Evolutionary conservation across 2,329 filamentous ascomycete genomes (phyloP).

Genomic region (Phyllosticta capitalensis): DNA sequence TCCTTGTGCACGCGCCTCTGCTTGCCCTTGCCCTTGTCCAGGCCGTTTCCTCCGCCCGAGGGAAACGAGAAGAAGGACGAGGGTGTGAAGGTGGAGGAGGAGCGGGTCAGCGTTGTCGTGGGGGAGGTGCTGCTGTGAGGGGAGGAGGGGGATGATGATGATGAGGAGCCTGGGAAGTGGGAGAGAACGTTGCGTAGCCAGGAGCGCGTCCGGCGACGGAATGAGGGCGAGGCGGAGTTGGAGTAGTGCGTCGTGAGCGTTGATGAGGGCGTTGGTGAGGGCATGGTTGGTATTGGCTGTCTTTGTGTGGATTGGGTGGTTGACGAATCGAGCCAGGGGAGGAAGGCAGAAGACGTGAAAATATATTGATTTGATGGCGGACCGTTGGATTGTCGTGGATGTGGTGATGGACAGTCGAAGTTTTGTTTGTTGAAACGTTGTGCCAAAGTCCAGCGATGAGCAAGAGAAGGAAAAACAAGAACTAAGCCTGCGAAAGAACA

Average conservation of each 20-base stretch:
- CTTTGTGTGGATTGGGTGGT: no score
- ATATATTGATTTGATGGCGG: no score
- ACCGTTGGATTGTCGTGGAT: no score
- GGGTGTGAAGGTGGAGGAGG: background rate
- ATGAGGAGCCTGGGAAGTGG: background rate
- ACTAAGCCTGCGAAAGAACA: background rate
- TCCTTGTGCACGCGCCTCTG: background rate
- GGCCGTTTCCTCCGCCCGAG: background rate
- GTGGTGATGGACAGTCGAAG: no score
- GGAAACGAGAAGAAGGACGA: background rate
- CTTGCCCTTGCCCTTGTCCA: background rate
- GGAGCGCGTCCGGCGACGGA: background rate
- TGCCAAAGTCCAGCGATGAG: no score
- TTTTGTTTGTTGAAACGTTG: no score
- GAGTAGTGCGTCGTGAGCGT: background rate
- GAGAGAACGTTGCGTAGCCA: background rate
- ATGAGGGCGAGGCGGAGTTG: background rate
- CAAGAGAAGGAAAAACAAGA: background rate
- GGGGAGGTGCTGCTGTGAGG: background rate
- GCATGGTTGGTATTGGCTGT: background rate
- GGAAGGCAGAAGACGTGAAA: no score
- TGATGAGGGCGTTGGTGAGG: background rate
- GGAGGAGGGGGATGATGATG: background rate
- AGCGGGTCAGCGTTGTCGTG: background rate
- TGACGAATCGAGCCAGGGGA: no score